Conservation (phyloP, 2,329 filamentous ascomycete genomes). For the Simplicillium aogashimaense region DNA sequence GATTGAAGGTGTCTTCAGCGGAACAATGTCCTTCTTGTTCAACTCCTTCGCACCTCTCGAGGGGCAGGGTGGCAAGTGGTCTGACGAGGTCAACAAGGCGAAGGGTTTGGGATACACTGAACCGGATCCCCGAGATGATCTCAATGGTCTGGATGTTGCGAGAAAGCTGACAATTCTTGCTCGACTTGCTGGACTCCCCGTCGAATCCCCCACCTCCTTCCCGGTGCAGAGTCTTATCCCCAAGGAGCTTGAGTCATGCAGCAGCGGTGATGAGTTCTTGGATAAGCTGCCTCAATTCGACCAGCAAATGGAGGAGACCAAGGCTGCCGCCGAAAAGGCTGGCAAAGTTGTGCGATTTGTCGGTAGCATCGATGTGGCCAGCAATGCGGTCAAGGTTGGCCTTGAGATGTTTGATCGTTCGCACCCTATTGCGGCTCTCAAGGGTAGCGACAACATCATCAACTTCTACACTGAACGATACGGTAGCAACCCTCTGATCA, state of each 20-base stretch:
- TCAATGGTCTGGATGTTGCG: slow-evolving; percentile 87
- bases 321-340: slow-evolving; percentile 72
- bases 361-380: slow-evolving; percentile 80
- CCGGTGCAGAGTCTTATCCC: slow-evolving; percentile 92
- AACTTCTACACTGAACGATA: slow-evolving; percentile 97
- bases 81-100: slow-evolving; percentile 81
- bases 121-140: slow-evolving; percentile 75
- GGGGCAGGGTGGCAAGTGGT: slow-evolving; percentile 71
- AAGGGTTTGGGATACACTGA: slow-evolving; percentile 91
- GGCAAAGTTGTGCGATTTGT: slow-evolving; percentile 93
- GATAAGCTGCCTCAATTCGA: slow-evolving; percentile 73
- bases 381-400: slow-evolving; percentile 79
- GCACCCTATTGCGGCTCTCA: slow-evolving; percentile 85
- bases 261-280: slow-evolving; percentile 79
- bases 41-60: slow-evolving; percentile 86
- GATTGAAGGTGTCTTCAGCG: slow-evolving; percentile 95
- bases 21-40: slow-evolving; percentile 97
- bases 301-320: slow-evolving; percentile 78
- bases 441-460: slow-evolving; percentile 98
- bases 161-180: slow-evolving; percentile 93
- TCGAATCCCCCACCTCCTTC: slow-evolving; percentile 80
- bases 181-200: slow-evolving; percentile 68
- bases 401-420: slow-evolving; percentile 80
- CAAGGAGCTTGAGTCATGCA: slow-evolving; percentile 66
- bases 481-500: slow-evolving; percentile 79